phyloP scores from a whole-genome alignment of 768 basidiomycete species.

The Scleroderma citrinum region DNA sequence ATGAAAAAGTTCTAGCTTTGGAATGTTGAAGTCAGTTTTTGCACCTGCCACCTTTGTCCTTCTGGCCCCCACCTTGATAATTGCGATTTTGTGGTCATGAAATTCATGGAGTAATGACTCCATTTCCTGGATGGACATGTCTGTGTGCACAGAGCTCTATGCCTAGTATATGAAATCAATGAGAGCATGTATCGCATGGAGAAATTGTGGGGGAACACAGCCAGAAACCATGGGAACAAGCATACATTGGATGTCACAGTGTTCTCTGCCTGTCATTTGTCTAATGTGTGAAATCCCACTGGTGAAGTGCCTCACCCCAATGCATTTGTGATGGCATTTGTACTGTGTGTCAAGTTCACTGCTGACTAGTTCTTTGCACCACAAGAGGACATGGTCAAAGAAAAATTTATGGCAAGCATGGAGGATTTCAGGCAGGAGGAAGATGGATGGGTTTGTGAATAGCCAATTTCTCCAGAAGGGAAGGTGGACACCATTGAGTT shows the following conservation, averaged over 20 bases:
- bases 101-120: background rate
- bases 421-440: background rate
- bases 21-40: background rate
- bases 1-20: background rate
- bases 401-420: background rate
- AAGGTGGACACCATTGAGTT: background rate
- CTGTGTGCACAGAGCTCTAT: background rate
- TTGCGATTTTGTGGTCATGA: background rate
- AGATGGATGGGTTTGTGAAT: background rate
- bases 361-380: background rate
- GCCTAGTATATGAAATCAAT: background rate
- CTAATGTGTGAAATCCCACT: background rate
- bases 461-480: background rate
- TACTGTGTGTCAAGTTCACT: background rate
- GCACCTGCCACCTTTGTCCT: background rate
- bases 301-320: background rate
- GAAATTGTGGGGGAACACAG: background rate
- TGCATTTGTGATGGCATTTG: background rate
- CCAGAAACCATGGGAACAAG: background rate
- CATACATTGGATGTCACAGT: background rate
- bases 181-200: background rate
- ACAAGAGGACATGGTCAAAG: background rate
- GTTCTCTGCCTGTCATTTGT: background rate
- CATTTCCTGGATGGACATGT: background rate
- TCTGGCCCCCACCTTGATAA: background rate